These are phyloP conservation scores for Ceratobasidium papillatum DNA, from an alignment of 1,284 basidiomycete species.

Conservation along the genomic window DNA sequence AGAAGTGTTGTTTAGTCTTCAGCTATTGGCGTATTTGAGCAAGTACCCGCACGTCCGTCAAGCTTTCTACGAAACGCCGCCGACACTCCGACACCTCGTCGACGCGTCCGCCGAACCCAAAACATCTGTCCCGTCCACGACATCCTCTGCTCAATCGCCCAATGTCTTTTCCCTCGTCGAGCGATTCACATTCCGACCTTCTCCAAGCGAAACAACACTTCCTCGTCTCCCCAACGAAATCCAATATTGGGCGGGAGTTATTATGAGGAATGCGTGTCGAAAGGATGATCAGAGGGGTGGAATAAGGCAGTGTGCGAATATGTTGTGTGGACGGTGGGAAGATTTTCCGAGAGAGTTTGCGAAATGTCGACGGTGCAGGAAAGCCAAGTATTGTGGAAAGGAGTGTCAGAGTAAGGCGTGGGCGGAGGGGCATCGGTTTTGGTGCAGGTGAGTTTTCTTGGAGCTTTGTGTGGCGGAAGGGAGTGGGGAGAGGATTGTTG, in stretches of 20 bases:
- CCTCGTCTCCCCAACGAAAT: conserved; percentile 87
- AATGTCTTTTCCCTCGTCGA: conserved; percentile 98
- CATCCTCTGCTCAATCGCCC: conserved; percentile 50
- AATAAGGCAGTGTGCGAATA: conserved; percentile 97
- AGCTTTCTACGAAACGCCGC: conserved; percentile 88
- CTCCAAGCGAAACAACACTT: conserved; percentile 77
- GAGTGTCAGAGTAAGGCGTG: conserved; percentile 97
- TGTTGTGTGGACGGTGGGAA: conserved; percentile 97
- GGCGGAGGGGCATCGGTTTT: conserved; percentile 95
- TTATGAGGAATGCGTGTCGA: conserved; percentile 98
- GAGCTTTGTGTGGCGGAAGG: no score
- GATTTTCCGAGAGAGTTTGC: conserved; percentile 93
- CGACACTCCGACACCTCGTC: conserved; percentile 34
- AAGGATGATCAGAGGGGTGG: conserved; percentile 95
- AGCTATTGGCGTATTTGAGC: conserved; percentile 94
- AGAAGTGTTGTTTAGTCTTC: conserved; percentile 89
- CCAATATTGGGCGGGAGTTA: conserved; percentile 99
- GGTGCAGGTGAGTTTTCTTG: conserved; percentile 62
- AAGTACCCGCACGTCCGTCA: conserved; percentile 99
- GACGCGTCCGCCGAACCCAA: conserved; percentile 43
- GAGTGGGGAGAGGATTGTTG: not conserved
- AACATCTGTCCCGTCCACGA: conserved; percentile 16
- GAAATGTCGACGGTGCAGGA: conserved; percentile 94
- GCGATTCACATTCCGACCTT: conserved; percentile 92
- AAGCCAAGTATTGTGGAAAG: conserved; percentile 99